A percentile compares a stretch with the other conserved stretches of the same genome.
Conservation (phyloP, 306 rosid species). For the Cucumis sativus region Cucumber_9930_V3 NC_026655.2:6067501-6068000, state of each 20-base stretch:
- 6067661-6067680: no score
- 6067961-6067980: conserved; percentile 12
- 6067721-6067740: no score
- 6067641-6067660: no score
- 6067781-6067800: no score
- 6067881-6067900: conserved; percentile 23
- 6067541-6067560: conserved; percentile 19
- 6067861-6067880: conserved; percentile 49
- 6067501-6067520: neutral
- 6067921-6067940: neutral
- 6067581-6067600: conserved; percentile 42
- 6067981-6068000: conserved; percentile 20
- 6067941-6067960: conserved; percentile 16
- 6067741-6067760: neutral
- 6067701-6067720: no score
- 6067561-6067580: conserved; percentile 9
- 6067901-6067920: conserved; percentile 14
- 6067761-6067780: conserved; percentile 3
- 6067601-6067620: conserved; percentile 27
- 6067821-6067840: neutral
- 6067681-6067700: no score
- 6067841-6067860: conserved; percentile 23
- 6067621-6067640: neutral
- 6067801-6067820: neutral
- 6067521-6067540: neutral